These are phyloP conservation scores for Penicillium sp. DNA, from an alignment of 2,329 filamentous ascomycete genomes.

Conservation along the genomic window DNA sequence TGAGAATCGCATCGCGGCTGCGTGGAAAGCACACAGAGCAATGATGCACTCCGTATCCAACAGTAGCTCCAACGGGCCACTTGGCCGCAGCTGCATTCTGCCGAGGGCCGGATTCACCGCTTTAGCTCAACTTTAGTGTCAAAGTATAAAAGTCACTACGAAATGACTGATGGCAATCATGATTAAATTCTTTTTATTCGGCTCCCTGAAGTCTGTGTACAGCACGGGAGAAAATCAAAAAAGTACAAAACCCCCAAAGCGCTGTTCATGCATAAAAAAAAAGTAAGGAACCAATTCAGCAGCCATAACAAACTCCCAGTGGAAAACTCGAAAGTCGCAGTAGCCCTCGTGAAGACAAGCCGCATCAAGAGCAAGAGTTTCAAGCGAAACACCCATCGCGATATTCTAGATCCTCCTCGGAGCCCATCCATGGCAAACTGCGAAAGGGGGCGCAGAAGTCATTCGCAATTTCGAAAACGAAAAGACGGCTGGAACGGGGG, in stretches of 20 bases:
- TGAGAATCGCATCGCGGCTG: conserved; percentile 35
- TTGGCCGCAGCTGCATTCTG: conserved; percentile 36
- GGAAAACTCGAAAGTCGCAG: background rate
- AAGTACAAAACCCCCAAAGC: conserved; percentile 21
- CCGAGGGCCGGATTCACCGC: conserved; percentile 25
- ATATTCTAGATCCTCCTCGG: background rate
- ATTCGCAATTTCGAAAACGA: conserved; percentile 29
- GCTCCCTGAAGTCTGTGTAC: conserved; percentile 28
- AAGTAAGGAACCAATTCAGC: conserved; percentile 5
- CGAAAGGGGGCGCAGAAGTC: conserved; percentile 20
- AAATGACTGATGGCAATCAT: background rate
- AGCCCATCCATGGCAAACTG: conserved; percentile 9
- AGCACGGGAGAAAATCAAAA: conserved; percentile 25
- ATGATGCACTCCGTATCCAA: conserved; percentile 13
- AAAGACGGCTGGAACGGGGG: conserved; percentile 19
- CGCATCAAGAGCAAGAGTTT: conserved; percentile 4
- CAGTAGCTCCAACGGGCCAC: conserved; percentile 33
- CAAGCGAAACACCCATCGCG: conserved; percentile 21
- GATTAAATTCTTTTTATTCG: conserved; percentile 19
- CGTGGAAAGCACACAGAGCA: conserved; percentile 1
- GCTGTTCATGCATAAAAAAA: conserved; percentile 27
- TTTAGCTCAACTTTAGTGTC: background rate
- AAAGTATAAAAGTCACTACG: no score
- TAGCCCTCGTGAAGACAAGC: background rate
- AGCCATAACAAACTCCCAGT: conserved; percentile 5